Evolutionary conservation across 805 yeast species (phyloP), one percentile per base, ranked within the genome.

Genomic region (Candida easanensis): DNA sequence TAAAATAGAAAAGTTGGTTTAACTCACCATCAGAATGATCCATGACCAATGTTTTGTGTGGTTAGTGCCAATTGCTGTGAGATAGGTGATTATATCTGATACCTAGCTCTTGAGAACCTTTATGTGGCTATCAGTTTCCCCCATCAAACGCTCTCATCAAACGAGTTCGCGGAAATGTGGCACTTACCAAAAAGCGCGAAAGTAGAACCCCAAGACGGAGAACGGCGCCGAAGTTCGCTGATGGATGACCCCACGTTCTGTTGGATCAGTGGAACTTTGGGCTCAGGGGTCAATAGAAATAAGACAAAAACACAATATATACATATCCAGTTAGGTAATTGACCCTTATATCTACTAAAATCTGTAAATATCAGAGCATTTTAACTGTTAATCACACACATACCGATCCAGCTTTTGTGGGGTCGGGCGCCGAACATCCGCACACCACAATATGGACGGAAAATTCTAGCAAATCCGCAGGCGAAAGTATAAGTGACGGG

Each of bases 381-480:
- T n/a, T n/a, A n/a, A n/a, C n/a, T n/a, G n/a, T n/a, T n/a, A n/a
- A n/a, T n/a, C n/a, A n/a, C n/a, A n/a, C n/a, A n/a, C n/a, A n/a
- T n/a, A 30, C 10, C 10, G 16, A n/a, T 13, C 10, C 33, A 14
- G 33, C 33, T 10, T 16, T 17, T 36, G 40, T 21, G 40, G 40
- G 36, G 42, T 22, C 30, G 37, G 37, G 18, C 36, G 26, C 36
- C 37, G 37, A 15, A 41, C 33, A 46, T 30, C 49, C 44, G 41
- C 7, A 36, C 46, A 41, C 49, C 49, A 30, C 36, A 34, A 11
- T 9, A 39, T 13, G 20, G n/a, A 31, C 31, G 45, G 50, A 47
- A 47, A 44, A 37, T 47, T 47, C 51, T 47, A 47, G 48, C 51
- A 47, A 44, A 38, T 16, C 14, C 41, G 32, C 20, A 16, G 44